phyloP scores from a whole-genome alignment of 2,329 filamentous ascomycete genomes.

The Setomelanomma holmii region DNA sequence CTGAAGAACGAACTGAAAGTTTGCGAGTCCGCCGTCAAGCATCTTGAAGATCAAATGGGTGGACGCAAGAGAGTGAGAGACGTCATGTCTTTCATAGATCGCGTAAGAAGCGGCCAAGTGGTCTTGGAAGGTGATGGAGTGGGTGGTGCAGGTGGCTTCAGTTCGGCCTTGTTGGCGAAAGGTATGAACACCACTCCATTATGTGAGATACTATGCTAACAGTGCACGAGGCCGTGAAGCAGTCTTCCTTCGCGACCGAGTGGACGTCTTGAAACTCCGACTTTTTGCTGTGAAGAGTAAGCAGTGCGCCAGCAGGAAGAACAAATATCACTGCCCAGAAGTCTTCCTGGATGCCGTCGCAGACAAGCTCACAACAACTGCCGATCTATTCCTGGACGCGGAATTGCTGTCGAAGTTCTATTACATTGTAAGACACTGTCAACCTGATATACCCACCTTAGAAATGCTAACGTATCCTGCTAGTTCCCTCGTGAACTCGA shows the following conservation, averaged over 20 bases:
- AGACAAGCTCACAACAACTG: constrained; percentile 91
- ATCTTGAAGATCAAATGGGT: constrained; percentile 78
- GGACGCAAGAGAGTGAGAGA: constrained; percentile 86
- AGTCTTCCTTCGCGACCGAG: constrained; percentile 89
- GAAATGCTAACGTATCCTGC: background rate
- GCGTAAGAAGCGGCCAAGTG: constrained; percentile 84
- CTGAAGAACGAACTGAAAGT: constrained; percentile 88
- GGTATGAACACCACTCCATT: constrained; percentile 61
- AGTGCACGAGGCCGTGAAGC: constrained; percentile 77
- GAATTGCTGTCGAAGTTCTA: constrained; percentile 97
- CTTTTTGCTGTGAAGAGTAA: constrained; percentile 87
- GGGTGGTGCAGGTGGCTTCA: constrained; percentile 92
- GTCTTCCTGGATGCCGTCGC: constrained; percentile 98
- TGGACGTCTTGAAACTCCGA: constrained; percentile 89
- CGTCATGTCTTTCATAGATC: constrained; percentile 90
- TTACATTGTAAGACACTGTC: constrained; percentile 67
- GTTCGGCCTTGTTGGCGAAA: constrained; percentile 80
- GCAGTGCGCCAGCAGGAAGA: constrained; percentile 81
- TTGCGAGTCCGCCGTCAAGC: constrained; percentile 79
- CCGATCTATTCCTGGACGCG: constrained; percentile 96
- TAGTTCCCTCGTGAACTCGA: constrained; percentile 90
- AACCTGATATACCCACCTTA: background rate
- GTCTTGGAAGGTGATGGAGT: constrained; percentile 81
- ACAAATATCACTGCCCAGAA: constrained; percentile 97
- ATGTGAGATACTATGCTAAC: constrained; percentile 11